Conservation (phyloP, 768 basidiomycete genomes). For the Porphyrellus cyaneotinctus region DNA sequence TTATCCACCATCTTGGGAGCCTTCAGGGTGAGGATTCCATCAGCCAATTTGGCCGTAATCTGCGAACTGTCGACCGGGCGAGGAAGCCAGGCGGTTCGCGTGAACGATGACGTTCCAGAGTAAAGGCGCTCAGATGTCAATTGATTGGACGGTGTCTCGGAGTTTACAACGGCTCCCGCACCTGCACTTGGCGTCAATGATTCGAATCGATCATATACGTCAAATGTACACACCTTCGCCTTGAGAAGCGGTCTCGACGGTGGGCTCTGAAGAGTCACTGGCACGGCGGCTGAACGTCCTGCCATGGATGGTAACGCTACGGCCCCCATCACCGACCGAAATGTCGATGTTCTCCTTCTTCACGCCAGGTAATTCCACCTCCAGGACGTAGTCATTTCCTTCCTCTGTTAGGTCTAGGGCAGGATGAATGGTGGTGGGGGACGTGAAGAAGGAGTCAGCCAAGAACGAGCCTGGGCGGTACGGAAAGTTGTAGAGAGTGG, state of each 20-base stretch:
- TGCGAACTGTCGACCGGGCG: constrained; percentile 53
- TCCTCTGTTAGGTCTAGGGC: constrained; percentile 68
- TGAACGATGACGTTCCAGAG: constrained; percentile 52
- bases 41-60: constrained; percentile 59
- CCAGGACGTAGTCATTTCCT: constrained; percentile 59
- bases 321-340: constrained; percentile 64
- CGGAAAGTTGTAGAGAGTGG: constrained; percentile 23
- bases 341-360: constrained; percentile 74
- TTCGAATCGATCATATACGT: neutral
- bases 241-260: constrained; percentile 9
- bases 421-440: constrained; percentile 39
- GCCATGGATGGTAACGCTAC: constrained; percentile 71
- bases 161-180: constrained; percentile 14
- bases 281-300: constrained; percentile 36
- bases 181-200: neutral
- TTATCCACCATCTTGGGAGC: constrained; percentile 60
- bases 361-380: constrained; percentile 77
- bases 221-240: constrained; percentile 28
- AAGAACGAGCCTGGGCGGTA: constrained; percentile 41
- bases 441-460: constrained; percentile 48
- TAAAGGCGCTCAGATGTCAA: constrained; percentile 60
- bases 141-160: constrained; percentile 36
- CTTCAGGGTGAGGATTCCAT: constrained; percentile 65
- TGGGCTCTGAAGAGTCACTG: constrained; percentile 19
- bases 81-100: constrained; percentile 70